phyloP scores from a whole-genome alignment of 257 asterid species.

The Nyctanthes arbortristis region DNA sequence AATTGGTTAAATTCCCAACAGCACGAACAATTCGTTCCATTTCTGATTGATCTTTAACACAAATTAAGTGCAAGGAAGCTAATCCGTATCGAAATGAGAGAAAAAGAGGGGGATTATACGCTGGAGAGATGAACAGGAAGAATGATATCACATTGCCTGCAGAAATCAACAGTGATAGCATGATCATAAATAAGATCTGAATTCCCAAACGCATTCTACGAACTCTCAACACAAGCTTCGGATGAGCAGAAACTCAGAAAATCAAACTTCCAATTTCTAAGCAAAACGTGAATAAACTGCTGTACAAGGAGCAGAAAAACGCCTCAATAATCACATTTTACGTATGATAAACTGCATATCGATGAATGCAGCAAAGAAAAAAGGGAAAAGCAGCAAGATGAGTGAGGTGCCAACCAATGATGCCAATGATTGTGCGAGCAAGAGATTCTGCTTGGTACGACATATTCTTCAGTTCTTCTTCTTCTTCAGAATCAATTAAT shows the following conservation, averaged over 20 bases:
- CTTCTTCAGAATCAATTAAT: not conserved
- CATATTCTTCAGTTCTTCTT: too few species aligned
- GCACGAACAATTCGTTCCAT: not conserved
- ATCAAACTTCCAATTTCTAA: not conserved
- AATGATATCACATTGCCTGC: slow-evolving; percentile 45
- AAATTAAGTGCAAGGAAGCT: too few species aligned
- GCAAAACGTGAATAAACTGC: not conserved
- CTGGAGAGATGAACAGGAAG: slow-evolving; percentile 39
- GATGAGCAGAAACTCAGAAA: too few species aligned
- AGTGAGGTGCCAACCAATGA: slow-evolving; percentile 7
- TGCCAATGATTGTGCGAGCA: slow-evolving; percentile 16
- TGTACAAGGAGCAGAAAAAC: not conserved
- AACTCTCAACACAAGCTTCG: not conserved
- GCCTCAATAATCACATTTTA: not conserved
- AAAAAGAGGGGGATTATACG: slow-evolving; percentile 28
- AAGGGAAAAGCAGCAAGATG: not conserved
- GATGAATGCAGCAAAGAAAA: not conserved
- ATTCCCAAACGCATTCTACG: not conserved
- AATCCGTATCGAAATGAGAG: not conserved
- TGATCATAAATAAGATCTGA: not conserved
- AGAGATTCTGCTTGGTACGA: not conserved
- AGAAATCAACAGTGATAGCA: not conserved
- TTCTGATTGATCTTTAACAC: not conserved
- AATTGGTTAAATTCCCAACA: too few species aligned
- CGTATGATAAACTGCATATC: not conserved